Evolutionary conservation across 1,284 basidiomycete species (phyloP).

Genomic region (Ceratobasidium sp.): DNA sequence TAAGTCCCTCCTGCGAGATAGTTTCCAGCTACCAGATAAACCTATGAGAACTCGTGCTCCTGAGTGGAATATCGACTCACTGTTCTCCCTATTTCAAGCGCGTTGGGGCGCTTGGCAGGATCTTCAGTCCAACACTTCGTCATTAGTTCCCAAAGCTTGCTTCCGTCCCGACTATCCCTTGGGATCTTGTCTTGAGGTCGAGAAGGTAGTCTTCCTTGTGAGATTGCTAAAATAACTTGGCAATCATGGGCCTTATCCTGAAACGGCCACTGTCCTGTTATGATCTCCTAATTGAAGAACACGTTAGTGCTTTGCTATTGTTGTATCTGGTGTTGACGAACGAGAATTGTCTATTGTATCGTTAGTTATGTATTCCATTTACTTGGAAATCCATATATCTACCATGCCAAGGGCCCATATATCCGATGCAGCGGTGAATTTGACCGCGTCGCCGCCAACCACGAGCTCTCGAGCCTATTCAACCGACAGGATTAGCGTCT

Average conservation of each 20-base stretch:
- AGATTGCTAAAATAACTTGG: not conserved
- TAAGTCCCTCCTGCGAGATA: no score
- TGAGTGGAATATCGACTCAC: not conserved
- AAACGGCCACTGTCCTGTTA: not conserved
- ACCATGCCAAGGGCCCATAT: conserved; percentile 27
- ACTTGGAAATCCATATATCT: not conserved
- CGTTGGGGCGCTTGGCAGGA: not conserved
- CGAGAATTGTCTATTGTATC: conserved; percentile 1
- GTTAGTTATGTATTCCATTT: not conserved
- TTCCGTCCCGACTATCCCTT: not conserved
- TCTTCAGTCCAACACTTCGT: not conserved
- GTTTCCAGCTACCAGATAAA: no score
- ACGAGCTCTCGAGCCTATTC: not conserved
- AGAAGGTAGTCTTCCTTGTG: not conserved
- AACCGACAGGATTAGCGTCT: no score
- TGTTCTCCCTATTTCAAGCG: not conserved
- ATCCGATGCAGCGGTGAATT: not conserved
- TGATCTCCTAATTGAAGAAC: not conserved
- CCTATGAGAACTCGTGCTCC: no score
- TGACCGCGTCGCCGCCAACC: no score
- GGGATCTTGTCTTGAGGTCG: not conserved
- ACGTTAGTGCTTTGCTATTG: not conserved
- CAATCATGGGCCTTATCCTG: not conserved
- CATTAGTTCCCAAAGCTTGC: conserved; percentile 8
- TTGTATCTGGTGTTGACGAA: not conserved